Evolutionary conservation across 805 yeast genomes (phyloP).

Genomic region (Cyberlindnera bimundalis): DNA sequence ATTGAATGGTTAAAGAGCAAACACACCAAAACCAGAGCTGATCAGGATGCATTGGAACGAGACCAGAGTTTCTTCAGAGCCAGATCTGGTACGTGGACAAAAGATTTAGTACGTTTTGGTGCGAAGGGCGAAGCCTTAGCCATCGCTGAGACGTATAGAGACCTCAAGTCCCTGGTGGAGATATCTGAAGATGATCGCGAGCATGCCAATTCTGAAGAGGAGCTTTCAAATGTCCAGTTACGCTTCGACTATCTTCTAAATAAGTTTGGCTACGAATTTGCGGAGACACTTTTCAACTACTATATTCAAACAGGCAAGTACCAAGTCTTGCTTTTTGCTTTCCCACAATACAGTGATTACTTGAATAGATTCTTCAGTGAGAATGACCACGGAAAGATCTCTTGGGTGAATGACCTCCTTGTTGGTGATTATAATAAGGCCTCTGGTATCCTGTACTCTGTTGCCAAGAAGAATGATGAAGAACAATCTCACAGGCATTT

Average conservation of each 20-base stretch:
- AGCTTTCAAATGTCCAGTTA: slow-evolving; percentile 15
- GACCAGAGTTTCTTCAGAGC: slow-evolving; percentile 26
- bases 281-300: slow-evolving; percentile 55
- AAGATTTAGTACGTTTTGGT: slow-evolving; percentile 47
- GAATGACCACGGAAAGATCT: slow-evolving; percentile 46
- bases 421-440: slow-evolving; percentile 50
- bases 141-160: slow-evolving; percentile 63
- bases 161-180: slow-evolving; percentile 59
- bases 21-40: slow-evolving; percentile 20
- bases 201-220: slow-evolving; percentile 17
- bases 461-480: slow-evolving; percentile 41
- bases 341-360: slow-evolving; percentile 47
- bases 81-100: slow-evolving; percentile 53
- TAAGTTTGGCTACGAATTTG: slow-evolving; percentile 66
- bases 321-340: slow-evolving; percentile 51
- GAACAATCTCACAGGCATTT: slow-evolving; percentile 45
- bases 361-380: slow-evolving; percentile 51
- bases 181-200: slow-evolving; percentile 45
- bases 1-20: slow-evolving; percentile 31
- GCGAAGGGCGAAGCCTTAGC: slow-evolving; percentile 51
- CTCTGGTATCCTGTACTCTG: slow-evolving; percentile 41
- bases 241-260: slow-evolving; percentile 51
- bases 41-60: slow-evolving; percentile 20
- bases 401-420: slow-evolving; percentile 70
- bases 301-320: slow-evolving; percentile 52